Base-by-base conservation (phyloP, 1,284 basidiomycete genomes). In the Ganoderma sinense region DNA sequence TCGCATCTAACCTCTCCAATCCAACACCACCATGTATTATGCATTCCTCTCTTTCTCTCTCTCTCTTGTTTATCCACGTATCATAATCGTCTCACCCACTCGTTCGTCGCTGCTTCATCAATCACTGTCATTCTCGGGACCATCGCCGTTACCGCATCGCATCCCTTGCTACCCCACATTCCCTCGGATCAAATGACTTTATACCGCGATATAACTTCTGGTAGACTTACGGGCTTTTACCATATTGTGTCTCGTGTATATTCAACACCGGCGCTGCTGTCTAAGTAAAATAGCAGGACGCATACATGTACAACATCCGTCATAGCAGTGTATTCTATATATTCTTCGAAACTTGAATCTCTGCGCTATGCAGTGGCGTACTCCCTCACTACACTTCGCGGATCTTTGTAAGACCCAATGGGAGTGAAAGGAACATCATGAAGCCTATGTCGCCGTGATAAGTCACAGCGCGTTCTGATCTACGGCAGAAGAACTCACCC, bases 381-480 rank as follows among this genome's bases (percentile, higher is more conserved):
- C 64, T 80, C 72, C 26, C 74, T 67, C 51, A 79, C 72, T 4
- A 80, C 79, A 40, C 78, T 78, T 16, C 56, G 29, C 11, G 79
- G 77, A 39, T 77, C 73, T 66, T 74, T 77, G 69, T 80, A 80
- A 40, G 74, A 60, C 4, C 75, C 79, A 39, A 80, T 76, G 0
- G 77, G 76, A 4, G 69, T 77, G 68, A 77, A 80, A 40, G 76
- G 73, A 13, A 80, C 56, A 41, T 78, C 75, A 29, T 53, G 51
- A 63, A 79, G 59, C 13, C 79, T 79, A 58, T 8, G 53, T 29
- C n/a, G 36, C 26, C 16, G 20, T 18, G 53, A 14, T 55, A 31
- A 48, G 26, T 40, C 48, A 13, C 58, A 33, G 7, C 5, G 62
- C 56, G 41, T 23, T 11, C 33, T 33, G 26, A 53, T 8, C 13